Percentiles rank a stretch among this genome's conserved stretches.
These are phyloP conservation scores for Aspergillus ochraceoroseus DNA, from an alignment of 2,329 filamentous ascomycete species.

Conservation along the genomic window DNA sequence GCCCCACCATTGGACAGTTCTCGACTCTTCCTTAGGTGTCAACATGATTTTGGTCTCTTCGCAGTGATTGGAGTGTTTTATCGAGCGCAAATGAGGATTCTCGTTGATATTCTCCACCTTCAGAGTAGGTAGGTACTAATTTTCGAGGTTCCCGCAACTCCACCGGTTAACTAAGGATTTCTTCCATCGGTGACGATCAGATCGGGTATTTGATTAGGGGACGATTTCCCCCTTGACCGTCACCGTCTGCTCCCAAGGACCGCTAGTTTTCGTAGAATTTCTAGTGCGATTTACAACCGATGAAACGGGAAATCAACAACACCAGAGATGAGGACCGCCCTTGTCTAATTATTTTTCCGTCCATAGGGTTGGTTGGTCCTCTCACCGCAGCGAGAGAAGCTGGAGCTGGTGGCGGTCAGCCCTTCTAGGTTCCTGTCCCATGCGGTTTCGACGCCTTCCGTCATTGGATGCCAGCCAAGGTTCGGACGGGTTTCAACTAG, in stretches of 20 bases:
- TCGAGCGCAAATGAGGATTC: too few relatives aligned
- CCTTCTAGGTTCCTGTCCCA: conserved; percentile 3
- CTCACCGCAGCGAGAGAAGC: too few relatives aligned
- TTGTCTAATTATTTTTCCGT: conserved; percentile 1
- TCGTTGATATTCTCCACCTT: too few relatives aligned
- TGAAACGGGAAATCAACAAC: conserved; percentile 5
- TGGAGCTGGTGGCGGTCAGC: too few relatives aligned
- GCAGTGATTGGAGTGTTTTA: too few relatives aligned
- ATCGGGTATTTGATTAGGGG: not conserved
- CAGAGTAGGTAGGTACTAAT: too few relatives aligned
- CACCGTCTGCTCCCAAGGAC: not conserved
- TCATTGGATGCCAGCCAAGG: not conserved
- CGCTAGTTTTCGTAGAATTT: not conserved
- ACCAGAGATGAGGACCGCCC: not conserved
- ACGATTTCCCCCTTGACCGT: not conserved
- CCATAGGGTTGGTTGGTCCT: too few relatives aligned
- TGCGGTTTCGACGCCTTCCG: not conserved
- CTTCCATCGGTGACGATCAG: not conserved
- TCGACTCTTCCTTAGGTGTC: too few relatives aligned
- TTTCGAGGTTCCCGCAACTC: too few relatives aligned
- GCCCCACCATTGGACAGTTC: too few relatives aligned
- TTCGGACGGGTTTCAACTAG: conserved; percentile 1
- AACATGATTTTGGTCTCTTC: too few relatives aligned
- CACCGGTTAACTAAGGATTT: too few relatives aligned
- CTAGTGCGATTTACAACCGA: conserved; percentile 1